Conservation (phyloP, 345 rosid genomes). For the Combretum micranthum region DNA sequence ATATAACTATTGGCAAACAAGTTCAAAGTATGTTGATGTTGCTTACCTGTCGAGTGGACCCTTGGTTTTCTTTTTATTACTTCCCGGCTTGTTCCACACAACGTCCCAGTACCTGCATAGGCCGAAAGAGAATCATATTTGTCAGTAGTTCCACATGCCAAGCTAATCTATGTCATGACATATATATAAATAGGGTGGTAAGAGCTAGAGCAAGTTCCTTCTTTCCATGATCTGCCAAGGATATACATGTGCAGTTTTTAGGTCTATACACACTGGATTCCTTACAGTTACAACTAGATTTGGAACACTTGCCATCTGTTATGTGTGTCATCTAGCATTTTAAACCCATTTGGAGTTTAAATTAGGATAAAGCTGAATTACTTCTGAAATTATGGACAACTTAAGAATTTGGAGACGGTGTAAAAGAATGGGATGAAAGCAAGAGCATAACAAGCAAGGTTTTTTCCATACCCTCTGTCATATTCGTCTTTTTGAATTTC, state of each 20-base stretch:
- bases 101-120: constrained; percentile 17
- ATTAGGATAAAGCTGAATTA: neutral
- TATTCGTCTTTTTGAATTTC: constrained; percentile 1
- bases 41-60: constrained; percentile 45
- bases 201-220: too few species aligned
- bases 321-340: too few species aligned
- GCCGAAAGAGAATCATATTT: neutral
- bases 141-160: neutral
- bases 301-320: too few species aligned
- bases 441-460: too few species aligned
- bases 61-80: constrained; percentile 13
- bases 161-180: neutral
- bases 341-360: too few species aligned
- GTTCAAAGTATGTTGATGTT: neutral
- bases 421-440: neutral
- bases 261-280: too few species aligned
- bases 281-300: too few species aligned
- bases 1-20: too few species aligned
- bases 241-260: too few species aligned
- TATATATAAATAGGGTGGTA: too few species aligned
- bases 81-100: constrained; percentile 11
- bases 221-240: too few species aligned
- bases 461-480: constrained; percentile 13
- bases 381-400: neutral
- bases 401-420: neutral